These are phyloP conservation scores for Rhododendron ovatum DNA, from an alignment of 148 eudicot genomes.

Conservation along the genomic window DNA sequence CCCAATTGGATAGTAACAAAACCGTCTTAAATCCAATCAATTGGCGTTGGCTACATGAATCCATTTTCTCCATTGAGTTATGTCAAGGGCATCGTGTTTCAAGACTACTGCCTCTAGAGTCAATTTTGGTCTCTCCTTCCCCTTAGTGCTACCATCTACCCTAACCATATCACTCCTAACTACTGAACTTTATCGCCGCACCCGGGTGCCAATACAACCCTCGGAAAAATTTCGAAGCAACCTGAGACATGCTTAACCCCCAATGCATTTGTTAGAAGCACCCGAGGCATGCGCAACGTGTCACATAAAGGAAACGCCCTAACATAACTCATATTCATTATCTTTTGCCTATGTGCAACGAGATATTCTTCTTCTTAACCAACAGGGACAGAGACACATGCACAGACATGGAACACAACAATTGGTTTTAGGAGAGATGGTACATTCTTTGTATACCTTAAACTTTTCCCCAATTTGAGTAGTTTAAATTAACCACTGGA, in stretches of 20 bases:
- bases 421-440: too few species aligned
- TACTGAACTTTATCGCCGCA: neutral
- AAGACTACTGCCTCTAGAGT: neutral
- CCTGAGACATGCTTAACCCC: neutral
- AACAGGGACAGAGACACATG: too few species aligned
- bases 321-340: neutral
- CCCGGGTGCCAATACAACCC: neutral
- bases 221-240: neutral
- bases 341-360: neutral
- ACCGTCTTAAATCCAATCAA: neutral
- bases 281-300: neutral
- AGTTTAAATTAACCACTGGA: too few species aligned
- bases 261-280: neutral
- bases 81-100: neutral
- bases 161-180: neutral
- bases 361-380: neutral
- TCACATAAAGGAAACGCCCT: neutral
- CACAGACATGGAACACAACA: too few species aligned
- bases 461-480: too few species aligned
- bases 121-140: neutral
- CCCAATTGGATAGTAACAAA: neutral
- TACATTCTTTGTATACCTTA: too few species aligned
- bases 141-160: neutral
- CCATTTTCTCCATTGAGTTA: neutral
- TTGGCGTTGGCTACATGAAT: neutral